Evolutionary conservation across 2,329 filamentous ascomycete genomes (phyloP).

Genomic region (Aspergillus tubingensis): DNA sequence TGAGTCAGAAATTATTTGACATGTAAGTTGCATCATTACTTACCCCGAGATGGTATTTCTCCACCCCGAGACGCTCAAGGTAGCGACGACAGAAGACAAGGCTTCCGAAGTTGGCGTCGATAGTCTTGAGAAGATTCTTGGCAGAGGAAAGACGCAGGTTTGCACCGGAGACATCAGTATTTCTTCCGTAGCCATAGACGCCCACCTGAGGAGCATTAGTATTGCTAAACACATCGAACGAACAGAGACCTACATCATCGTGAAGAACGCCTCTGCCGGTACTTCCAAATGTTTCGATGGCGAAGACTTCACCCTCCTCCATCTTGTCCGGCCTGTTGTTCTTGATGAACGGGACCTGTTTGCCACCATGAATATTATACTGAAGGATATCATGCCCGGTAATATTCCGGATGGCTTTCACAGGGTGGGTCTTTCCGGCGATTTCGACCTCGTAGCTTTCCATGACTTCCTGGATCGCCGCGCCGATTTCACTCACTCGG

Average conservation of each 20-base stretch:
- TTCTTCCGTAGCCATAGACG: conserved; percentile 56
- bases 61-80: conserved; percentile 62
- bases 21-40: conserved; percentile 22
- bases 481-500: conserved; percentile 57
- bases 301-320: conserved; percentile 62
- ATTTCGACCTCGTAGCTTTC: conserved; percentile 63
- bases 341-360: conserved; percentile 58
- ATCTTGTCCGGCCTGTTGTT: conserved; percentile 53
- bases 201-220: conserved; percentile 41
- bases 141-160: conserved; percentile 54
- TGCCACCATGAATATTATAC: conserved; percentile 59
- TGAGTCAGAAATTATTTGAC: conserved; percentile 17
- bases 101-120: conserved; percentile 64
- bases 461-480: conserved; percentile 63
- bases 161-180: conserved; percentile 34
- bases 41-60: conserved; percentile 61
- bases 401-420: conserved; percentile 58
- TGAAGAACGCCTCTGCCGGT: conserved; percentile 53
- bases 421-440: conserved; percentile 53
- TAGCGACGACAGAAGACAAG: conserved; percentile 64
- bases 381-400: conserved; percentile 58
- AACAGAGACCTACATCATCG: conserved; percentile 47
- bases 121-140: conserved; percentile 58
- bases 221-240: neutral
- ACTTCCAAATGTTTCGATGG: conserved; percentile 61